These are phyloP conservation scores for Cutaneotrichosporon spelunceum DNA, from an alignment of 1,284 basidiomycete species.

Conservation along the genomic window DNA sequence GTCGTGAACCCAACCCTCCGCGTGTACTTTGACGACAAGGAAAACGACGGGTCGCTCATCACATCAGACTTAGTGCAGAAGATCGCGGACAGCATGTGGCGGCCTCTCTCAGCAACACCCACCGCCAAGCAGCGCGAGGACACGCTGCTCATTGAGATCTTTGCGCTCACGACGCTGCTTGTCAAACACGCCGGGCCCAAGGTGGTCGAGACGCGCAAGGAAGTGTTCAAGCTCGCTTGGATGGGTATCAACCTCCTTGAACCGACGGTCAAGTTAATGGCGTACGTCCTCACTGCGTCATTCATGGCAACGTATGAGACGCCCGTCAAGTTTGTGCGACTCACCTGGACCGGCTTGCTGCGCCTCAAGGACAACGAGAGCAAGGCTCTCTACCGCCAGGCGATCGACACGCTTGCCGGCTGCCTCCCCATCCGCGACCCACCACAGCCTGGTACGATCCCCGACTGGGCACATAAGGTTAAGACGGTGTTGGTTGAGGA, in stretches of 20 bases:
- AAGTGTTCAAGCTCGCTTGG: conserved; percentile 95
- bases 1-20: conserved; percentile 86
- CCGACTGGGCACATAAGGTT: conserved; percentile 86
- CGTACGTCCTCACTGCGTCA: conserved; percentile 87
- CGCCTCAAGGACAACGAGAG: conserved; percentile 75
- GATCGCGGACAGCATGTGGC: conserved; percentile 47
- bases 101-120: conserved; percentile 35
- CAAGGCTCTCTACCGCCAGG: conserved; percentile 73
- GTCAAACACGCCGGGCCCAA: conserved; percentile 77
- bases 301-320: conserved; percentile 91
- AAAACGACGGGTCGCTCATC: conserved; percentile 44
- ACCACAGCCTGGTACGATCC: conserved; percentile 58
- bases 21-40: conserved; percentile 60
- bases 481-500: conserved; percentile 87
- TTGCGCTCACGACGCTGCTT: conserved; percentile 85
- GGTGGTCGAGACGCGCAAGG: conserved; percentile 79
- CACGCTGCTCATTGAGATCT: conserved; percentile 78
- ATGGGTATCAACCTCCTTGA: conserved; percentile 65
- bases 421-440: conserved; percentile 64
- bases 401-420: conserved; percentile 85
- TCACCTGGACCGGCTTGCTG: conserved; percentile 92
- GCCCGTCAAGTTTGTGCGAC: conserved; percentile 87
- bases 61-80: conserved; percentile 35
- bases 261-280: conserved; percentile 87
- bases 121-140: conserved; percentile 42